phyloP scores from a whole-genome alignment of 768 basidiomycete genomes.

The Chalciporus pseudorubinellus region DNA sequence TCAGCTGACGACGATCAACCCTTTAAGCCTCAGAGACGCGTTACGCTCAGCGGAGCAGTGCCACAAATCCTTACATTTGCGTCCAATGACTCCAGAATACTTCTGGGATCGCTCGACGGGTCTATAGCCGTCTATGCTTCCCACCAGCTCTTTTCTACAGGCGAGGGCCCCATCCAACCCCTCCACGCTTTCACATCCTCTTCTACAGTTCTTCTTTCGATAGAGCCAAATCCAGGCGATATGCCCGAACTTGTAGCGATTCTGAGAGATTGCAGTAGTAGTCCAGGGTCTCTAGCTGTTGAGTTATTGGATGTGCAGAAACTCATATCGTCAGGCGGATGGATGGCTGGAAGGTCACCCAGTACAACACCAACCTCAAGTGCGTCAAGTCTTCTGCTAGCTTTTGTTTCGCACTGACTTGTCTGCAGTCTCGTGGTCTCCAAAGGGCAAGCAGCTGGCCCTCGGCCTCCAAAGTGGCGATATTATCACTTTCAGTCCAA shows the following conservation, averaged over 20 bases:
- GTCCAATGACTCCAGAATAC: constrained; percentile 53
- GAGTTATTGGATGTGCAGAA: constrained; percentile 59
- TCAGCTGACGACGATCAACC: constrained; percentile 37
- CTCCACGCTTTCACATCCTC: constrained; percentile 48
- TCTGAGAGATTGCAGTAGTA: constrained; percentile 39
- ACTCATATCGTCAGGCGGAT: constrained; percentile 44
- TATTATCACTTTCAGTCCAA: constrained; percentile 63
- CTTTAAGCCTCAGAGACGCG: constrained; percentile 52
- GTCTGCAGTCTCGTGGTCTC: constrained; percentile 75
- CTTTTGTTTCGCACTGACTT: constrained; percentile 5
- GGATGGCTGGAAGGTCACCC: constrained; percentile 51
- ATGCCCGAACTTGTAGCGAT: constrained; percentile 60
- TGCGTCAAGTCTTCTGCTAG: constrained; percentile 34
- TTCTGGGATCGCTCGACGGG: constrained; percentile 60
- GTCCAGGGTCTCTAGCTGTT: constrained; percentile 43
- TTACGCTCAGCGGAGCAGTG: constrained; percentile 43
- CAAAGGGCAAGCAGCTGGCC: constrained; percentile 82
- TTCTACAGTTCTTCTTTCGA: constrained; percentile 46
- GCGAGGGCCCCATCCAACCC: constrained; percentile 43
- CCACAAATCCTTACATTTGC: constrained; percentile 59
- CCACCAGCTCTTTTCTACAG: constrained; percentile 46
- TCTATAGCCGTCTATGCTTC: constrained; percentile 61
- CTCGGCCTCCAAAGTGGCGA: constrained; percentile 70
- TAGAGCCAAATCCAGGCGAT: constrained; percentile 62
- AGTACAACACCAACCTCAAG: constrained; percentile 57